Evolutionary conservation across 208 protist species (phyloP), one percentile per base, ranked within the genome.

Genomic region (Wallacemonas sp.): DNA sequence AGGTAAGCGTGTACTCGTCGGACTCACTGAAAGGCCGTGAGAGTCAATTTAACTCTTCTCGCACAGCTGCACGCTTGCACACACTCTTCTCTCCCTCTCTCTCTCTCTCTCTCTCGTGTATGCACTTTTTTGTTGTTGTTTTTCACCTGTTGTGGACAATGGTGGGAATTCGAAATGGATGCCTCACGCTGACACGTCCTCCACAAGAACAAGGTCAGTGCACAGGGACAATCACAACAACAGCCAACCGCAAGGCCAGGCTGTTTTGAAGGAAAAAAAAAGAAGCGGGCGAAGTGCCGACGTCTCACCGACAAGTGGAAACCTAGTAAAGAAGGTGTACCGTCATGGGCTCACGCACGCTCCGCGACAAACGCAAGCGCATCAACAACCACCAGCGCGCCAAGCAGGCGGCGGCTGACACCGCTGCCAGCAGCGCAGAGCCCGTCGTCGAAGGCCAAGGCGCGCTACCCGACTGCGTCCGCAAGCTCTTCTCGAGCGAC

Each of bases 381-480:
- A n/a, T 52, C 36, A 53, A 57, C 10, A 36, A 54, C 15, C 58
- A 54, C 30, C 34, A 63, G 17, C 57, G 26, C 58, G 41, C n/a
- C 24, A 68, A 68, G 38, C 26, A 36, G 8, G 26, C n/a, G 9
- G 37, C 27, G 12, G 37, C 33, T 55, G 33, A 36, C 1, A 22
- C 32, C 33, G 30, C 37, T 37, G 3, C 6, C n/a, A 8, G 19
- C 41, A 53, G 41, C 45, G 22, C 24, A 8, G 13, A n/a, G n/a
- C n/a, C 48, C 24, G 8, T 34, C 30, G 26, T 6, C 6, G 50
- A n/a, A 9, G 50, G 13, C 12, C 32, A 34, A 2, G 30, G 36
- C 10, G 3, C 41, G 30, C 46, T 79, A 12, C 68, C 70, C 1
- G 63, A 66, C 19, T 91, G 80, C 63, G 67, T 87, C 21, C 68